Evolutionary conservation across 768 basidiomycete genomes (phyloP).

Genomic region (Leccinum imitatum): DNA sequence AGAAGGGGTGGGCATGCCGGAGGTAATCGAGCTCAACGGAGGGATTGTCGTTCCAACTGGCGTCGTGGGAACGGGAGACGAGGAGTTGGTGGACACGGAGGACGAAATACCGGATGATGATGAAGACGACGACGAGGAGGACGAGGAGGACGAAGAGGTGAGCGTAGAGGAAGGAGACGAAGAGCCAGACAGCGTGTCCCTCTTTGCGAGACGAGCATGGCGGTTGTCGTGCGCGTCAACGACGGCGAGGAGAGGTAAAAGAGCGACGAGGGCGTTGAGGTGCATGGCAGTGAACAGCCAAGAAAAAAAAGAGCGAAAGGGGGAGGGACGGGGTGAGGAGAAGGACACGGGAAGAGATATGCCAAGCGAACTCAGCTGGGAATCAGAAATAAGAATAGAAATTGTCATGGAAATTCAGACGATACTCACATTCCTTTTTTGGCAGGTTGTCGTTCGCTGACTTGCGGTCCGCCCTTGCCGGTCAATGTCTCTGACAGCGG

Average conservation of each 20-base stretch:
- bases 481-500: neutral
- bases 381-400: neutral
- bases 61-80: slow-evolving; percentile 24
- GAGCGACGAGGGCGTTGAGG: slow-evolving; percentile 41
- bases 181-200: slow-evolving; percentile 24
- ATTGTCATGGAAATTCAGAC: neutral
- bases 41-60: slow-evolving; percentile 50
- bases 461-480: neutral
- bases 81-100: slow-evolving; percentile 3
- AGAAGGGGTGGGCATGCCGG: slow-evolving; percentile 58
- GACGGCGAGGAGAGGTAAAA: slow-evolving; percentile 43
- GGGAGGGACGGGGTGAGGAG: neutral
- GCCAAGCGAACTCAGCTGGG: neutral
- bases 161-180: slow-evolving; percentile 3
- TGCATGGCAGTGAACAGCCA: slow-evolving; percentile 38
- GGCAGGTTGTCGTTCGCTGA: neutral
- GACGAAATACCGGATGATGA: neutral
- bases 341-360: neutral
- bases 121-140: neutral
- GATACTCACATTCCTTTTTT: neutral
- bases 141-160: neutral
- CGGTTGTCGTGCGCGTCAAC: slow-evolving; percentile 40
- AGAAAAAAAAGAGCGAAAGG: slow-evolving; percentile 6
- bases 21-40: slow-evolving; percentile 56
- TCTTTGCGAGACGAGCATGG: slow-evolving; percentile 41